Evolutionary conservation across 108 stramenopile species (phyloP).

Genomic region (Skeletonema grethae): DNA sequence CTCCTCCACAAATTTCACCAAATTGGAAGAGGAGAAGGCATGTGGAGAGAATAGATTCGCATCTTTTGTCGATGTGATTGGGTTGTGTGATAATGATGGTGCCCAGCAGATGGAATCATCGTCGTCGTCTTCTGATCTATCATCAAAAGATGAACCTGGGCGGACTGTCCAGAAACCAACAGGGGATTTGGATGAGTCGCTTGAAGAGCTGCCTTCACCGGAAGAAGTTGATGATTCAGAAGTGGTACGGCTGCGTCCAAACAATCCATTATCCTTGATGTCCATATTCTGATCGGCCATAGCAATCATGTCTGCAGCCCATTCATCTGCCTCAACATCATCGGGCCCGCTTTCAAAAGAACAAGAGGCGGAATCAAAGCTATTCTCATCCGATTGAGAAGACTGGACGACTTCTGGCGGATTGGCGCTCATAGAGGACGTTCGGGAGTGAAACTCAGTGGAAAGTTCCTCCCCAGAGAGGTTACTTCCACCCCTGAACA

Average conservation of each 20-base stretch:
- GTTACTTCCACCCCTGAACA: slow-evolving; percentile 10
- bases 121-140: slow-evolving; percentile 13
- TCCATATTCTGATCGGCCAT: slow-evolving; percentile 50
- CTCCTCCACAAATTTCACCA: slow-evolving; percentile 17
- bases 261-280: slow-evolving; percentile 13
- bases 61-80: slow-evolving; percentile 3
- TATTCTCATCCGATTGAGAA: slow-evolving; percentile 68
- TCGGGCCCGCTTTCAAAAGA: slow-evolving; percentile 47
- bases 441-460: not conserved
- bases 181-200: slow-evolving; percentile 39
- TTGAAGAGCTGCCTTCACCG: slow-evolving; percentile 11
- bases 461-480: not conserved
- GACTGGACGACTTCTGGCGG: slow-evolving; percentile 56
- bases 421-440: slow-evolving; percentile 19
- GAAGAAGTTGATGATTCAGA: slow-evolving; percentile 41
- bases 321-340: slow-evolving; percentile 77
- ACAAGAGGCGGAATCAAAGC: slow-evolving; percentile 48
- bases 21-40: slow-evolving; percentile 23
- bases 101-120: slow-evolving; percentile 37
- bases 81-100: slow-evolving; percentile 9
- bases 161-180: slow-evolving; percentile 56
- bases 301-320: slow-evolving; percentile 74
- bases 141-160: slow-evolving; percentile 44
- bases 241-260: slow-evolving; percentile 28
- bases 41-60: slow-evolving; percentile 13